Evolutionary conservation across 208 protist species (phyloP), one percentile per base, ranked within the genome.

Genomic region (Kentomonas sorsogonicus): DNA sequence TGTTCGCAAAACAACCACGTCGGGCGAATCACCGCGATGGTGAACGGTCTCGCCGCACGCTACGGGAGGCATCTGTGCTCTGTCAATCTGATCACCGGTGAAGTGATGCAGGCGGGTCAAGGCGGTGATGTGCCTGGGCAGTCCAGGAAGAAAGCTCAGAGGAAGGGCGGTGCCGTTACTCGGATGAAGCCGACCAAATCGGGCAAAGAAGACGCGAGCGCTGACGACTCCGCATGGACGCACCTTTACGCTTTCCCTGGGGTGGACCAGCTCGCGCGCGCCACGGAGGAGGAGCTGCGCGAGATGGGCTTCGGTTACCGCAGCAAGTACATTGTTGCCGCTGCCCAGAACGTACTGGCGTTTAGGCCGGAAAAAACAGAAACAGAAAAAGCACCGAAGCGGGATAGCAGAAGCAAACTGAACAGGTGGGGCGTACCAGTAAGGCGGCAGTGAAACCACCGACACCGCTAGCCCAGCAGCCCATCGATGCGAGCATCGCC

Each of bases 1-100:
- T 92, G 85, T 59, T 92, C 85, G 33, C 85, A 92, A 59, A 92
- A 92, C 54, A 92, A 92, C 59, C 74, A 89, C 47, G 67, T 92
- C 11, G 64, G 69, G 41, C 85, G 85, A 34, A 92, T 92, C 23
- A 87, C 70, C 0, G 31, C 51, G 10, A 82, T 92, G 64, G 36
- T 92, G 13, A 66, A 89, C 45, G 50, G 46, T 7, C 47, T 92
- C 27, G 61, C 65, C 44, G 41, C 55, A 1, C 29, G 26, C 13
- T 89, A 75, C 57, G 85, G 85, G 0, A 52, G 69, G n/a, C 65
- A 71, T 38, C 65, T 91, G 20, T 86, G 80, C 44, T 60, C 72
- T 25, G 72, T 83, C 5, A 39, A 80, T 36, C 27, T 76, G 38
- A 16, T 23, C 10, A 83, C 53, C 0, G 76, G 72, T 5, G 64